Conservation (phyloP, 306 rosid species). For the Luffa acutangula region DNA sequence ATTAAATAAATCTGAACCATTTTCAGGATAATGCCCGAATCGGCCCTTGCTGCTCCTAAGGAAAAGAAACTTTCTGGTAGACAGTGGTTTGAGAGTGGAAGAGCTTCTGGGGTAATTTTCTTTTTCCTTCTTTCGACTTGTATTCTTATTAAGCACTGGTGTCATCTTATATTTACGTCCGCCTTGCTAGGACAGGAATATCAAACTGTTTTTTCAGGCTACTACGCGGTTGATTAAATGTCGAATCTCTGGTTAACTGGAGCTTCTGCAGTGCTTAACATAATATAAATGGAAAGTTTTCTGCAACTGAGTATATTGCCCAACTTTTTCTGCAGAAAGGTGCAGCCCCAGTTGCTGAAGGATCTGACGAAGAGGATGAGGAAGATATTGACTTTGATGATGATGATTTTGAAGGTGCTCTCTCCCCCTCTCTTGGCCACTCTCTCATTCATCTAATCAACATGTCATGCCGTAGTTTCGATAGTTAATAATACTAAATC, state of each 20-base stretch:
- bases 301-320: background rate
- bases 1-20: background rate
- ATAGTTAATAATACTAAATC: background rate
- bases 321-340: constrained; percentile 46
- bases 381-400: constrained; percentile 85
- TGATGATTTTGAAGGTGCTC: constrained; percentile 82
- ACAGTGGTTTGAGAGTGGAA: constrained; percentile 97
- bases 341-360: constrained; percentile 43
- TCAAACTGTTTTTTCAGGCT: background rate
- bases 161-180: background rate
- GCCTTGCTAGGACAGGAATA: background rate
- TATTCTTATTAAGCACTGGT: background rate
- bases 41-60: constrained; percentile 77
- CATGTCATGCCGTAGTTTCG: background rate
- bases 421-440: background rate
- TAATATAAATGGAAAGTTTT: background rate
- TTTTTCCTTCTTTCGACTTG: background rate
- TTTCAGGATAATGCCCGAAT: constrained; percentile 93
- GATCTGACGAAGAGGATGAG: constrained; percentile 60
- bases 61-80: constrained; percentile 89
- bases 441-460: background rate
- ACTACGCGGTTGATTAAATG: background rate
- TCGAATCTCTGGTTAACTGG: background rate
- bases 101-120: constrained; percentile 44
- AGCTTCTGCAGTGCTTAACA: background rate